Conservation (phyloP, 2,329 filamentous ascomycete genomes). For the Fusarium aywerte region DNA sequence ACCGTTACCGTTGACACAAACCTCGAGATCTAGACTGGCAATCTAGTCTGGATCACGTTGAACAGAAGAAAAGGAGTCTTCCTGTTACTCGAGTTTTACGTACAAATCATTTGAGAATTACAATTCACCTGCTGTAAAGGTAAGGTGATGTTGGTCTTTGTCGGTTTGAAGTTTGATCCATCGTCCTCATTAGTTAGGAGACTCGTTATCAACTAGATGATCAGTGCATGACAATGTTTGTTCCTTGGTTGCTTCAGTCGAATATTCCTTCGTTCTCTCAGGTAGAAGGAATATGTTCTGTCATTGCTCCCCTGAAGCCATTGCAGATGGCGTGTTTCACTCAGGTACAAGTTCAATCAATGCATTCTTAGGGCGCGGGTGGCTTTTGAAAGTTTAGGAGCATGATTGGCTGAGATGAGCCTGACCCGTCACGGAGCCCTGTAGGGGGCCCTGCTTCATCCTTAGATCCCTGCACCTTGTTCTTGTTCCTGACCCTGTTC, state of each 20-base stretch:
- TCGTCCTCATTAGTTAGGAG: conserved; percentile 1
- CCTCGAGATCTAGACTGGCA: not conserved
- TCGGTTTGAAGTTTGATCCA: not conserved
- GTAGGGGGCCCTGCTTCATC: conserved; percentile 21
- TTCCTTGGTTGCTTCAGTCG: conserved; percentile 14
- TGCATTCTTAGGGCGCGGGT: conserved; percentile 23
- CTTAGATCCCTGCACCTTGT: conserved; percentile 1
- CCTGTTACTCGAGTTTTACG: not conserved
- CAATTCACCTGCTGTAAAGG: conserved; percentile 6
- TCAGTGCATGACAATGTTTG: conserved; percentile 6
- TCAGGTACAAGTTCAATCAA: conserved; percentile 42
- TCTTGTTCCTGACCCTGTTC: not conserved
- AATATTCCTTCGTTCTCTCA: conserved; percentile 5
- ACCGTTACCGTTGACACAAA: not conserved
- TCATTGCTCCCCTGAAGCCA: conserved; percentile 24
- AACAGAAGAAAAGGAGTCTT: not conserved
- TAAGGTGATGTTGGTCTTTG: not conserved
- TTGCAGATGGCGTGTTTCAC: conserved; percentile 41
- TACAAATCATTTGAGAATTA: conserved; percentile 5
- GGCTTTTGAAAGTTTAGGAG: conserved; percentile 26
- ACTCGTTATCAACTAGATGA: not conserved
- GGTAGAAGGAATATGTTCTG: conserved; percentile 1
- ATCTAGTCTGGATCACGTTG: not conserved
- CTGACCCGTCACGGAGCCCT: conserved; percentile 29
- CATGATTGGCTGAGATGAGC: conserved; percentile 31